Conservation (phyloP, 495 filamentous ascomycete genomes). For the Trichoderma parareesei region DNA sequence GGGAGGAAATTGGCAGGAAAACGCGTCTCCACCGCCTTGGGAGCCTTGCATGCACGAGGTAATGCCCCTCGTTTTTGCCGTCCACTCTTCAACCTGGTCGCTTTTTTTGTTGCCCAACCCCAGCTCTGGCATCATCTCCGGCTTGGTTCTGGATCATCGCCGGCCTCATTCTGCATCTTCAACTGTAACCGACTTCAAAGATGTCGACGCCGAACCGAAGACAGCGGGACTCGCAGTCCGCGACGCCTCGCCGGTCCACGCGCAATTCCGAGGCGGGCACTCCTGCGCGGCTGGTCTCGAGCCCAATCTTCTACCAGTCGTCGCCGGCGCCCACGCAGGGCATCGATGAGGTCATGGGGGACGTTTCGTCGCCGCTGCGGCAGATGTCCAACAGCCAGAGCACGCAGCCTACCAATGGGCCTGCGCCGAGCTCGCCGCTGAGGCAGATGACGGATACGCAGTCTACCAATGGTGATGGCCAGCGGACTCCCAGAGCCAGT, state of each 20-base stretch:
- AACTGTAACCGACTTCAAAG: conserved; percentile 9
- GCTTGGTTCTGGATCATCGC: neutral
- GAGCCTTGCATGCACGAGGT: neutral
- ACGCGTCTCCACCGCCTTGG: neutral
- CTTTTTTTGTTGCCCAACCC: neutral
- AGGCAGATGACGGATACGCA: conserved; percentile 49
- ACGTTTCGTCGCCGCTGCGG: conserved; percentile 40
- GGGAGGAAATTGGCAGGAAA: neutral
- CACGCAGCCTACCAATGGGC: conserved; percentile 40
- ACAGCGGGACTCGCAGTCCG: conserved; percentile 47
- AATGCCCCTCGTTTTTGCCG: conserved; percentile 9
- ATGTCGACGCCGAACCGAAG: conserved; percentile 57
- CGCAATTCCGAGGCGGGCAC: conserved; percentile 42
- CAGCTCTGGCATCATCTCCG: neutral
- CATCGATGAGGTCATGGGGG: conserved; percentile 17
- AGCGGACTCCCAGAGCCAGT: conserved; percentile 65
- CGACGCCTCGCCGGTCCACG: conserved; percentile 45
- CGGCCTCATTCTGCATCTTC: conserved; percentile 9
- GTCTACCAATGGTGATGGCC: conserved; percentile 28
- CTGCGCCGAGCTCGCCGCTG: conserved; percentile 60
- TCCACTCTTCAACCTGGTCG: neutral
- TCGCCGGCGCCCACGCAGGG: conserved; percentile 54
- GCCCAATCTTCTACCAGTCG: conserved; percentile 76
- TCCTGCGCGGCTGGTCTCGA: conserved; percentile 53
- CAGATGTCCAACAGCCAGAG: conserved; percentile 49